Evolutionary conservation across 2,329 filamentous ascomycete species (phyloP).

Genomic region (Arthroderma uncinatum): DNA sequence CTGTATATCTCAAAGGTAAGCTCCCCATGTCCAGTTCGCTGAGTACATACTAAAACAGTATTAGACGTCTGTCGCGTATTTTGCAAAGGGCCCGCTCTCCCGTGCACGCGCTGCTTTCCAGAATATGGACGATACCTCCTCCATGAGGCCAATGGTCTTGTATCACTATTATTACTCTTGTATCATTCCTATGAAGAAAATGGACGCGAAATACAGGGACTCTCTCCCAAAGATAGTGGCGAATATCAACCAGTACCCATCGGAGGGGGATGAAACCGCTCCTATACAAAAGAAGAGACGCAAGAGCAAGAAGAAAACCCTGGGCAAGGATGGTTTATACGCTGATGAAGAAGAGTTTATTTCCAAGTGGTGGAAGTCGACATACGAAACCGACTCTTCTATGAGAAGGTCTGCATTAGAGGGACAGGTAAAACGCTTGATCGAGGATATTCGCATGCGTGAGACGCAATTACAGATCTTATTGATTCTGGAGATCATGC

Average conservation of each 20-base stretch:
- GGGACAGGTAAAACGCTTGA: constrained; percentile 29
- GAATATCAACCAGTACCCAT: constrained; percentile 23
- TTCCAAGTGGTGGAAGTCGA: constrained; percentile 37
- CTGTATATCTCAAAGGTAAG: constrained; percentile 35
- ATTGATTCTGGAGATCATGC: constrained; percentile 39
- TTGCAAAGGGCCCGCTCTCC: constrained; percentile 41
- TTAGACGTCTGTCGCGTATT: constrained; percentile 41
- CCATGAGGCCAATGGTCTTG: constrained; percentile 21
- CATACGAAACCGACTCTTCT: constrained; percentile 22
- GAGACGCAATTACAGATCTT: constrained; percentile 42
- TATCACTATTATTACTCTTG: constrained; percentile 32
- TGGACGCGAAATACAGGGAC: constrained; percentile 39
- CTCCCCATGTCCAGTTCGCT: not conserved
- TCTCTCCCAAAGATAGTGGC: constrained; percentile 32
- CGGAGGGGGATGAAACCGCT: constrained; percentile 28
- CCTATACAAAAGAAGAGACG: constrained; percentile 19
- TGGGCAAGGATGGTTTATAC: constrained; percentile 40
- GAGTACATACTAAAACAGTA: constrained; percentile 11
- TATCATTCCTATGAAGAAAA: constrained; percentile 36
- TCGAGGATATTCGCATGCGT: constrained; percentile 36
- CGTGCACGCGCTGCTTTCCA: constrained; percentile 35
- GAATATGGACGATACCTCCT: constrained; percentile 16
- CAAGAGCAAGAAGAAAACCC: constrained; percentile 24
- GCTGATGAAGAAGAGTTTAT: constrained; percentile 35
- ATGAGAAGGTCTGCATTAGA: constrained; percentile 20